These are phyloP conservation scores for Candida stauntonica DNA, from an alignment of 805 yeast genomes.

Conservation along the genomic window DNA sequence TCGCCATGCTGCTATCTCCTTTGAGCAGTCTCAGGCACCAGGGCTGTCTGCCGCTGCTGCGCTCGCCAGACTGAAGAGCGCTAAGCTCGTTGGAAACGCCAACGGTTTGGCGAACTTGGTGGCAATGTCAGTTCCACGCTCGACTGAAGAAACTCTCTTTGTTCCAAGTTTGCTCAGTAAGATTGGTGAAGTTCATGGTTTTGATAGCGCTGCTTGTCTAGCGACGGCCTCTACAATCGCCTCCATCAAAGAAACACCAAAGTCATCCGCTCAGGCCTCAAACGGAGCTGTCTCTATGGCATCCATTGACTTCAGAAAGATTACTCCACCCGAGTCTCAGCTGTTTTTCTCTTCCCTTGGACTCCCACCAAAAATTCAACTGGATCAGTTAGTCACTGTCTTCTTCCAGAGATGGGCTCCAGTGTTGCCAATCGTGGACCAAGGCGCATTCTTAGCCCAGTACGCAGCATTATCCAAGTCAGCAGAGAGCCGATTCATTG, in stretches of 20 bases:
- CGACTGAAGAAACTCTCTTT: slow-evolving; percentile 73
- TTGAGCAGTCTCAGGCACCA: slow-evolving; percentile 68
- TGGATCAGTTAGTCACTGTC: slow-evolving; percentile 63
- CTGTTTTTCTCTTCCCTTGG: slow-evolving; percentile 40
- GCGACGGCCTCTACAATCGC: slow-evolving; percentile 70
- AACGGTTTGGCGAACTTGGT: slow-evolving; percentile 46
- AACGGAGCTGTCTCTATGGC: slow-evolving; percentile 29
- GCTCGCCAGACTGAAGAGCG: slow-evolving; percentile 49
- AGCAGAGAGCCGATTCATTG: slow-evolving; percentile 40
- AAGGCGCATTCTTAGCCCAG: slow-evolving; percentile 58
- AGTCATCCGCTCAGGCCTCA: slow-evolving; percentile 12
- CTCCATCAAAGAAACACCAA: slow-evolving; percentile 50
- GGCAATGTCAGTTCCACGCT: slow-evolving; percentile 69
- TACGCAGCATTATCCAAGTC: slow-evolving; percentile 46
- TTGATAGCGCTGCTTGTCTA: slow-evolving; percentile 64
- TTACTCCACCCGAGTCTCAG: slow-evolving; percentile 38
- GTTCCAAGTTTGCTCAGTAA: slow-evolving; percentile 68
- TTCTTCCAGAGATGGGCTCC: slow-evolving; percentile 80
- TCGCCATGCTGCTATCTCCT: slow-evolving; percentile 35
- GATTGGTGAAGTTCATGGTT: slow-evolving; percentile 67
- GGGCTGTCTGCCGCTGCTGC: slow-evolving; percentile 69
- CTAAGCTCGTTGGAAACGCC: slow-evolving; percentile 20
- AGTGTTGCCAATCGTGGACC: slow-evolving; percentile 64
- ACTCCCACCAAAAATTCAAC: slow-evolving; percentile 49
- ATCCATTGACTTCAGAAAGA: slow-evolving; percentile 34